phyloP scores from a whole-genome alignment of 225 moss, liverwort and hornwort species.

The Bryum argenteum region DNA sequence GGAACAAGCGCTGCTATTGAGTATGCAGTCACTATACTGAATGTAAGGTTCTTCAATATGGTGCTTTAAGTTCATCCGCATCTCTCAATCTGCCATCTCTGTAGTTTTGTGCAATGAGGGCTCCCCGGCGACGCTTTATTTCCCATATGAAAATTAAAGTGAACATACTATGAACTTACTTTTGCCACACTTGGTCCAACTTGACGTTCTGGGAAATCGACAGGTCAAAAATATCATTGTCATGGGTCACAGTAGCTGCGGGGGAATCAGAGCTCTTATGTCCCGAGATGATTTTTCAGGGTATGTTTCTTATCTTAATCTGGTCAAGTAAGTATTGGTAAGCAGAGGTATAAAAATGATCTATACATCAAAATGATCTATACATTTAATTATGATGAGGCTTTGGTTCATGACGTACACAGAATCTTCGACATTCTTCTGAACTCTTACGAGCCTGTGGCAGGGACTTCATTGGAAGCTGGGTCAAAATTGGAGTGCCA shows the following conservation, averaged over 20 bases:
- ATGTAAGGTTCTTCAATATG: slow-evolving; percentile 41
- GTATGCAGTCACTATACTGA: slow-evolving; percentile 69
- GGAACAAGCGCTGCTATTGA: slow-evolving; percentile 78
- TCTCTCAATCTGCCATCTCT: slow-evolving; percentile 13
- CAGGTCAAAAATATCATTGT: slow-evolving; percentile 82
- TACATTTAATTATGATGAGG: slow-evolving; percentile 7
- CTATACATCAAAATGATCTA: slow-evolving; percentile 10
- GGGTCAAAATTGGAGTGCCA: slow-evolving; percentile 70
- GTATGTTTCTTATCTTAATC: slow-evolving; percentile 22
- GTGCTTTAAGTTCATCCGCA: neutral
- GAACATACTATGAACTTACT: neutral
- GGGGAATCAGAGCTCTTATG: slow-evolving; percentile 81
- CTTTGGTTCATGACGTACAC: slow-evolving; percentile 1
- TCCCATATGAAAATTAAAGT: neutral
- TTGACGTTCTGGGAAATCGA: slow-evolving; percentile 6
- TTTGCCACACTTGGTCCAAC: slow-evolving; percentile 10
- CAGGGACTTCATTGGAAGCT: slow-evolving; percentile 82
- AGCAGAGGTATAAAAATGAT: slow-evolving; percentile 4
- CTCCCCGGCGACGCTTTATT: neutral
- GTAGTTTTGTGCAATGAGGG: neutral
- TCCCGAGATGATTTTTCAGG: slow-evolving; percentile 50
- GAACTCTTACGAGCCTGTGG: slow-evolving; percentile 24
- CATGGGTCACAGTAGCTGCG: slow-evolving; percentile 81
- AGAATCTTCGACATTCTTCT: neutral
- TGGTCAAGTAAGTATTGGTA: slow-evolving; percentile 3